Evolutionary conservation across 1,139 yeast genomes (phyloP), one percentile per base, ranked within the genome.

Genomic region (Debaryomyces coudertii): DNA sequence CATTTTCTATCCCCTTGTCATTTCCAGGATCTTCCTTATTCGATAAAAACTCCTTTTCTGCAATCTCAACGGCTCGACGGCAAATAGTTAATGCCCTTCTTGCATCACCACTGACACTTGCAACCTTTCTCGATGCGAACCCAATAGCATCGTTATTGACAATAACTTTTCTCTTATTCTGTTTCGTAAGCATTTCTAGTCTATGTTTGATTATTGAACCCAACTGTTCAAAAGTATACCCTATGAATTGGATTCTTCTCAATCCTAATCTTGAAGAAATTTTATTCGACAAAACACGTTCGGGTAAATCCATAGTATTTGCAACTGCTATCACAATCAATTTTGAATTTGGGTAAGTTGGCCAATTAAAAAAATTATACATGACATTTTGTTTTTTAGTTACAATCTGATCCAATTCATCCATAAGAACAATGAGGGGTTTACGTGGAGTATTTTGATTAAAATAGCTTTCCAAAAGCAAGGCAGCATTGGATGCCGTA

Each of bases 351-450:
- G 80, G 72, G 56, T 88, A 83, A 0, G 96, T 84, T 5, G 99
- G 97, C 99, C 99, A 93, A 66, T 95, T 92, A 76, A 93, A 90
- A 59, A 95, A 90, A 62, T 93, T 95, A 69, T 93, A 95, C 87
- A 93, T 85, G 40, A 93, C 95, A 43, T 85, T 83, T 61, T 90
- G 97, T 49, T 84, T 85, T 51, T 83, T 87, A 3, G 93, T 85
- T 12, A 92, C 93, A 47, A 95, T 75, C 60, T 93, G 97, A 65
- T 93, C 99, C 50, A 93, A 72, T 63, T 93, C 99, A 65, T 93
- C 99, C 69, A 93, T 74, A 46, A 93, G 69, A 0, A 93, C 90
- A 15, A 93, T 87, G 40, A 87, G 67, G 1, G 96, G 87, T 39
- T 66, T 68, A 31, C 78, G 58, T 7, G 55, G 55, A 1, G 56